Evolutionary conservation across 306 rosid species (phyloP).

Genomic region (Prunus persica): DNA sequence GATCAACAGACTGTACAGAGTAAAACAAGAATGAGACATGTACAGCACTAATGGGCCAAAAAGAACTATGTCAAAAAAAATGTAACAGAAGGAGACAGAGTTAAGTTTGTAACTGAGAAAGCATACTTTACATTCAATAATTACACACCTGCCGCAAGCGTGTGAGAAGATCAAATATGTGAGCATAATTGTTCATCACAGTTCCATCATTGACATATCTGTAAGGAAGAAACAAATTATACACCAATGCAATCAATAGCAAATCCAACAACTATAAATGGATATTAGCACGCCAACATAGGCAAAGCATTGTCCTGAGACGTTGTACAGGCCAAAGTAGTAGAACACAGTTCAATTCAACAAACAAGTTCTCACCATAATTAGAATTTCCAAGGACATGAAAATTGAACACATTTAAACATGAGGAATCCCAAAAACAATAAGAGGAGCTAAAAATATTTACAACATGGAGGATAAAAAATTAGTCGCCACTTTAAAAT

Average conservation of each 20-base stretch:
- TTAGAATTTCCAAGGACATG: background rate
- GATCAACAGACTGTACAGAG: slow-evolving; percentile 73
- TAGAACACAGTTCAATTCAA: background rate
- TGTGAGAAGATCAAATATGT: slow-evolving; percentile 93
- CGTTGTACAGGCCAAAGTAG: background rate
- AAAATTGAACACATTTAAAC: background rate
- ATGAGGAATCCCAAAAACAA: background rate
- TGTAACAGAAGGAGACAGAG: background rate
- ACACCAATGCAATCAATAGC: background rate
- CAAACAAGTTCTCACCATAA: background rate
- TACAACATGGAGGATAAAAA: background rate
- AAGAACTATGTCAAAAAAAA: background rate
- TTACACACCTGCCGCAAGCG: slow-evolving; percentile 77
- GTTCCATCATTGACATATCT: slow-evolving; percentile 74
- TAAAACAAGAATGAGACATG: background rate
- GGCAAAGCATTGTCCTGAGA: background rate
- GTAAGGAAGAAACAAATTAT: slow-evolving; percentile 36
- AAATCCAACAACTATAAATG: background rate
- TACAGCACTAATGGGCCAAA: background rate
- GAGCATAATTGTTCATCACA: slow-evolving; percentile 71
- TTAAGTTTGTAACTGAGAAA: background rate
- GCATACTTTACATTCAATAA: background rate
- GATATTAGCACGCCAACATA: slow-evolving; percentile 1
- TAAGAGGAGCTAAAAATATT: background rate
- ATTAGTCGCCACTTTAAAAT: background rate